A percentile compares a stretch with the other conserved stretches of the same genome.
Conservation (phyloP, 2,329 filamentous ascomycete genomes). For the Ophiocordyceps unilateralis region DNA sequence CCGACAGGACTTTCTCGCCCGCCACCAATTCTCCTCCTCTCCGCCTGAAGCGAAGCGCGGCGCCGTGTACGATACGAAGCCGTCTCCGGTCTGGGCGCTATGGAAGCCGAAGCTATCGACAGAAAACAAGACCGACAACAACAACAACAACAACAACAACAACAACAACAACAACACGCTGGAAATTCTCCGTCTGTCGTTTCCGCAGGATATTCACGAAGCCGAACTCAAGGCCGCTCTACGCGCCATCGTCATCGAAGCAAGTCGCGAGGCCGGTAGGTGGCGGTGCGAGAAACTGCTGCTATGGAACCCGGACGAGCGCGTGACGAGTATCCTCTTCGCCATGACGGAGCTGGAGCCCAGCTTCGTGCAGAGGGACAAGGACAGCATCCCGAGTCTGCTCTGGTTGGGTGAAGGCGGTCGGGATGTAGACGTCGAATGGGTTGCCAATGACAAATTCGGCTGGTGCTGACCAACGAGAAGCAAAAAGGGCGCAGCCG, state of each 20-base stretch:
- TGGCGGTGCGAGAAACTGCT: constrained; percentile 58
- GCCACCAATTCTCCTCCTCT: constrained; percentile 36
- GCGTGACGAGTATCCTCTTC: constrained; percentile 29
- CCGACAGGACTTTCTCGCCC: constrained; percentile 66
- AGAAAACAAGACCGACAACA: constrained; percentile 32
- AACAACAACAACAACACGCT: constrained; percentile 41
- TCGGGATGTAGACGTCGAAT: constrained; percentile 38
- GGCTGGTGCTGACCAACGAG: constrained; percentile 45
- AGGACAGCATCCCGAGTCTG: constrained; percentile 52
- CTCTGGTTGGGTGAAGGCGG: constrained; percentile 47
- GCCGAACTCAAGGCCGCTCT: constrained; percentile 34
- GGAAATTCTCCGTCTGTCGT: constrained; percentile 51
- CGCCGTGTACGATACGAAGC: constrained; percentile 39
- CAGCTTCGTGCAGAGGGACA: constrained; percentile 36
- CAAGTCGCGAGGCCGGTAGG: constrained; percentile 49
- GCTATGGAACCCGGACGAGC: constrained; percentile 64
- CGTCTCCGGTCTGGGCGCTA: constrained; percentile 51
- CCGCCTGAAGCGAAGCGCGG: constrained; percentile 44
- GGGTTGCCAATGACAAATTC: constrained; percentile 63
- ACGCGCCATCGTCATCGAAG: constrained; percentile 45
- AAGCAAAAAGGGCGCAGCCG: neutral
- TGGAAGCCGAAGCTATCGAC: constrained; percentile 51
- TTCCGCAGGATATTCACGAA: constrained; percentile 26
- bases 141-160: constrained; percentile 31
- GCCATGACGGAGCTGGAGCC: constrained; percentile 27